Evolutionary conservation across 2,329 filamentous ascomycete species (phyloP).

Genomic region (Periglandula ipomoeae): DNA sequence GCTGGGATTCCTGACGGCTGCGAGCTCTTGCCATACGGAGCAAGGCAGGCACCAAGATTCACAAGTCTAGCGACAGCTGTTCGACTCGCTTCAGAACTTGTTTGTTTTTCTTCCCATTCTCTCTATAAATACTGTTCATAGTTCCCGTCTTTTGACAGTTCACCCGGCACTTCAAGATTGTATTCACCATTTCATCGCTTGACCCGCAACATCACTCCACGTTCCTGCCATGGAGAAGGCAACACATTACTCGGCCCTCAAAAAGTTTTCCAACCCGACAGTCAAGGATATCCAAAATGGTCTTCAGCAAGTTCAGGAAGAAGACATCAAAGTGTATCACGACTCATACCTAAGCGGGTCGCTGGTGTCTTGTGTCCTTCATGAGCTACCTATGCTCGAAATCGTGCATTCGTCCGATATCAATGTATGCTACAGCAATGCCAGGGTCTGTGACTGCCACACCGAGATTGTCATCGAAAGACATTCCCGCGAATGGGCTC

Average conservation of each 20-base stretch:
- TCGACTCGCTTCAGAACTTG: neutral
- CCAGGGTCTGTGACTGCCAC: neutral
- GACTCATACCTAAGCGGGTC: neutral
- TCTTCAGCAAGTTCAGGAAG: neutral
- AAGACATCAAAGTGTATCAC: neutral
- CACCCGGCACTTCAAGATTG: neutral
- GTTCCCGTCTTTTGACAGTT: neutral
- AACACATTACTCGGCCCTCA: neutral
- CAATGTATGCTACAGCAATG: neutral
- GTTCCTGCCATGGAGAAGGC: neutral
- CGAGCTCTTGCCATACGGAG: neutral
- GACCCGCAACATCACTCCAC: neutral
- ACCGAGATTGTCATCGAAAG: neutral
- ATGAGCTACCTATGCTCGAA: neutral
- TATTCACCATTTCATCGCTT: neutral
- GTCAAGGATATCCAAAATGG: neutral
- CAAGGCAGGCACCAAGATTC: neutral
- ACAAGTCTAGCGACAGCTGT: neutral
- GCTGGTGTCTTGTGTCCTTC: neutral
- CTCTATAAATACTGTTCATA: no score
- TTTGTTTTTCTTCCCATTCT: neutral
- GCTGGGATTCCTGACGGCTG: neutral
- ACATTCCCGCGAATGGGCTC: neutral
- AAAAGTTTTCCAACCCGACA: neutral
- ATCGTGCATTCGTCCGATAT: conserved; percentile 4